A percentile compares a stretch with the other conserved stretches of the same genome.
Evolutionary conservation across 306 rosid species (phyloP).

Genomic region (Biancaea sappan): DNA sequence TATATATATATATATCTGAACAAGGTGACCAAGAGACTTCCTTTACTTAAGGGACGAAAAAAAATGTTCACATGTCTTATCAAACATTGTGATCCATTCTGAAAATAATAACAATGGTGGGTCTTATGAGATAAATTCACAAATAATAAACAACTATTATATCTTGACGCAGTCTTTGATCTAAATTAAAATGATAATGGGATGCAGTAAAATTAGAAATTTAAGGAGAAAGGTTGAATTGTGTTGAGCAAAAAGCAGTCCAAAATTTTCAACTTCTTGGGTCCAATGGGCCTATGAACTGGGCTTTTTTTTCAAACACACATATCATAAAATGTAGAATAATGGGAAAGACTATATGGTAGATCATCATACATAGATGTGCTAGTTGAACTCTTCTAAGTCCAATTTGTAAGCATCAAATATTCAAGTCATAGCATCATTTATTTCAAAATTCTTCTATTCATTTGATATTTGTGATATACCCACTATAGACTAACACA

Average conservation of each 20-base stretch:
- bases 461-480: too few relatives aligned
- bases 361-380: too few relatives aligned
- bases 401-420: slow-evolving; percentile 42
- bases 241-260: background rate
- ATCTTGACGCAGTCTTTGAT: background rate
- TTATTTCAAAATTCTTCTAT: background rate
- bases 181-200: background rate
- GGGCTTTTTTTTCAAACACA: background rate
- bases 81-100: slow-evolving; percentile 11
- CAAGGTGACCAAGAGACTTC: too few relatives aligned
- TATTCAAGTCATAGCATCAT: slow-evolving; percentile 38
- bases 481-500: background rate
- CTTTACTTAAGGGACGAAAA: too few relatives aligned
- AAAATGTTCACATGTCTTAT: background rate
- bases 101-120: background rate
- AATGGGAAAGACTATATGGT: too few relatives aligned
- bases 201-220: slow-evolving; percentile 1
- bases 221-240: background rate
- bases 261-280: background rate
- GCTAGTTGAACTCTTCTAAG: slow-evolving; percentile 29
- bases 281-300: background rate
- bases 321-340: too few relatives aligned
- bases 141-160: slow-evolving; percentile 1
- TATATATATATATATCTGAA: too few relatives aligned
- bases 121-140: slow-evolving; percentile 1